Base-by-base conservation (phyloP, 768 basidiomycete genomes). In the Coprinellus micaceus region DNA sequence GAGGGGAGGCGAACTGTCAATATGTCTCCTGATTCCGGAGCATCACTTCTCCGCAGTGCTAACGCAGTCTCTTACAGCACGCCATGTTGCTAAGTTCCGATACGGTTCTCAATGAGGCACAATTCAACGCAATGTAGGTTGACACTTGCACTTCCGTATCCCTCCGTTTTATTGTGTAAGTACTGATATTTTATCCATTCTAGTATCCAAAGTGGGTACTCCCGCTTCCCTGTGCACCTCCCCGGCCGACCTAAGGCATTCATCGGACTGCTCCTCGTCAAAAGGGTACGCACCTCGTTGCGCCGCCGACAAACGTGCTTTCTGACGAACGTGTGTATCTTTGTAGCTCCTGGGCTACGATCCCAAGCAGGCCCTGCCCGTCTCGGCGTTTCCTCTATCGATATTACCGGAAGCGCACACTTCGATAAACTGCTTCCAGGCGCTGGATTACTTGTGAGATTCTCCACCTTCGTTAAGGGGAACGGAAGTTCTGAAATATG, bases 351-450 rank as follows among this genome's bases (percentile, higher is more conserved):
- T 97, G 40, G 79, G 81, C 0, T 97, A 98, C 64, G 94, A 98
- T 65, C 93, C 94, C 0, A 80, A 87, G 13, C 78, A 87, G 66
- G 82, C 75, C 2, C 78, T 85, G 36, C 86, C 88, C 3, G 86
- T 95, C 5, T 85, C 85, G 0, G 71, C 82, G 39, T 92, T 98
- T 67, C 73, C 79, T 2, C 78, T 98, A 0, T 86, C 89, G 0
- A 87, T 96, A 22, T 70, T 98, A 12, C 96, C 96, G 0, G 96
- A 98, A 71, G 94, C 94, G 5, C 77, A 77, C 44, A 91, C 93
- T 0, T 80, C 83, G 11, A 95, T 97, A 66, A 95, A 92, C 64
- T 97, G 91, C 64, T 93, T 97, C 75, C 93, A 98, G 67, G 94
- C 94, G 0, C 72, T 98, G 43, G 94, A 97, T 67, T 96, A 94